Conservation (phyloP, 1,139 yeast species). For the Kurtzmaniella natalensis region DNA sequence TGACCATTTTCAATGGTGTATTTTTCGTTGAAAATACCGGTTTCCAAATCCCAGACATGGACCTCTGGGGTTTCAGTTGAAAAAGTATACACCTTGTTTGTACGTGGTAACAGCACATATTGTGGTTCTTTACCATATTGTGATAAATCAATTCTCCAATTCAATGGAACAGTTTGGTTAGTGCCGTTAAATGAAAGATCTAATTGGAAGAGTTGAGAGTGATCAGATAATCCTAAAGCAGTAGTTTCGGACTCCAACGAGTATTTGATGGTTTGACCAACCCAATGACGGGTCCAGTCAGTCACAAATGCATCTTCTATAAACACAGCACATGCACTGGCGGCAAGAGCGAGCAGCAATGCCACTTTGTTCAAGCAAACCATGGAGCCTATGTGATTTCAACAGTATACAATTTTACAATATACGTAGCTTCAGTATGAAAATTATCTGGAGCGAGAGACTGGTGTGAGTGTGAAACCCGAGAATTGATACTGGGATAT, state of each 20-base stretch:
- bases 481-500: no score
- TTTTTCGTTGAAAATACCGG: conserved; percentile 16
- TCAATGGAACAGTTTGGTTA: conserved; percentile 7
- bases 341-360: conserved; percentile 2
- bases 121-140: conserved; percentile 7
- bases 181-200: conserved; percentile 9
- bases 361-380: conserved; percentile 2
- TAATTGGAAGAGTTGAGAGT: conserved; percentile 22
- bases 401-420: no score
- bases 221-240: conserved; percentile 24
- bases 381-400: no score
- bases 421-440: no score
- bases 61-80: conserved; percentile 11
- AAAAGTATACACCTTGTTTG: conserved; percentile 12
- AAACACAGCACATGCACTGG: conserved; percentile 18
- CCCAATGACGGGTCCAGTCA: conserved; percentile 26
- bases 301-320: conserved; percentile 36
- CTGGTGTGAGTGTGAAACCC: no score
- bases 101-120: not conserved
- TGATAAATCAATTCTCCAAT: conserved; percentile 19
- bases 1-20: conserved; percentile 13
- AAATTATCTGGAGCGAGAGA: no score
- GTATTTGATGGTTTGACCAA: conserved; percentile 13
- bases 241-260: conserved; percentile 15
- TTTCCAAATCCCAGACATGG: conserved; percentile 14